phyloP scores from a whole-genome alignment of 2,329 filamentous ascomycete genomes.

The Claviceps monticola region DNA sequence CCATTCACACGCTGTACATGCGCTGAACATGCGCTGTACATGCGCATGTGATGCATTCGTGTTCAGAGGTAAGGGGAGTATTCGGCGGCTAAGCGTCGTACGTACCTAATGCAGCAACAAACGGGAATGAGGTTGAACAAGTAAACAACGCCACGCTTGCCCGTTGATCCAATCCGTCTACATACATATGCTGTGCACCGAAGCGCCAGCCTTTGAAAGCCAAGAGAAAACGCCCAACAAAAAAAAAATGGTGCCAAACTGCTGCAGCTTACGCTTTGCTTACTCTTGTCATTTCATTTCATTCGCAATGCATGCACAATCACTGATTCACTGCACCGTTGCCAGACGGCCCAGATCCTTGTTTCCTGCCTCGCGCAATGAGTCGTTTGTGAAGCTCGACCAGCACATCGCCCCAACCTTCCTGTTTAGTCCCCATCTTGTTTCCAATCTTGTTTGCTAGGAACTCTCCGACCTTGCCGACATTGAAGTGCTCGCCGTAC shows the following conservation, averaged over 20 bases:
- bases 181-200: not conserved
- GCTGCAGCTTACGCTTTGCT: no score
- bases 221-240: not conserved
- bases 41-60: not conserved
- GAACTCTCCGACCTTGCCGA: constrained; percentile 61
- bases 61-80: not conserved
- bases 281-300: constrained; percentile 14
- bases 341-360: constrained; percentile 3
- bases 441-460: constrained; percentile 39
- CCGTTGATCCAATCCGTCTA: not conserved
- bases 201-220: constrained; percentile 4
- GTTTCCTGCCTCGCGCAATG: constrained; percentile 41
- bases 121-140: not conserved
- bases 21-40: no score
- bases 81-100: not conserved
- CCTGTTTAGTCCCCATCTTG: constrained; percentile 19
- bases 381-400: constrained; percentile 41
- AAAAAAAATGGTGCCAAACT: not conserved
- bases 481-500: constrained; percentile 68
- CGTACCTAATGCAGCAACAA: not conserved
- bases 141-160: not conserved
- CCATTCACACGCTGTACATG: not conserved
- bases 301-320: constrained; percentile 1
- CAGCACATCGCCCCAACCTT: constrained; percentile 40
- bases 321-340: constrained; percentile 4